Percentiles rank a stretch among this genome's conserved stretches.
These are phyloP conservation scores for Comarum palustre DNA, from an alignment of 306 rosid species.

Conservation along the genomic window DNA sequence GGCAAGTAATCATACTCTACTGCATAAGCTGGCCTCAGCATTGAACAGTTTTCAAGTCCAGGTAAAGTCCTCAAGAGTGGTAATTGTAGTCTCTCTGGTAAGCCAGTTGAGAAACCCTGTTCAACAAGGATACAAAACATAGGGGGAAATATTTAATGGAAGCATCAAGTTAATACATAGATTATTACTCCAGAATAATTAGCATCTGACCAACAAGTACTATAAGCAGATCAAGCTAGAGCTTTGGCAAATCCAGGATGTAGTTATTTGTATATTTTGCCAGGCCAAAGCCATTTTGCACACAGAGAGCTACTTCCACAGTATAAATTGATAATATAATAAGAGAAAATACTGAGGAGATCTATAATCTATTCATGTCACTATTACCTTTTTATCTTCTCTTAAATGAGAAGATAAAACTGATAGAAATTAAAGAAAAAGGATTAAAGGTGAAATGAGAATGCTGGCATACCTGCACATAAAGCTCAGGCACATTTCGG, in stretches of 20 bases:
- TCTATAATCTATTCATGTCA: neutral
- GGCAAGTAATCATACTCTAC: slow-evolving; percentile 96
- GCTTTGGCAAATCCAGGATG: neutral
- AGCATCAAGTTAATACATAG: neutral
- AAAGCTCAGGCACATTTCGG: slow-evolving; percentile 85
- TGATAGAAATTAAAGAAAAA: neutral
- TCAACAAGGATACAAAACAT: slow-evolving; percentile 24
- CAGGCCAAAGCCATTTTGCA: neutral
- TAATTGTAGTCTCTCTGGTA: slow-evolving; percentile 87
- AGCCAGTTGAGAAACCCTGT: slow-evolving; percentile 95
- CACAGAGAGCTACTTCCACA: neutral
- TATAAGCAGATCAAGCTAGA: neutral
- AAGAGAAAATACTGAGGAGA: neutral
- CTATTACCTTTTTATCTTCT: neutral
- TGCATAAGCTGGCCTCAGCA: slow-evolving; percentile 98
- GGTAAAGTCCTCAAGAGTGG: slow-evolving; percentile 96
- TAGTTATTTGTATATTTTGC: neutral
- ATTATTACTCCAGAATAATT: neutral
- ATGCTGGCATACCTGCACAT: slow-evolving; percentile 71
- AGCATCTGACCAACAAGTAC: slow-evolving; percentile 1
- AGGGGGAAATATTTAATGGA: slow-evolving; percentile 4
- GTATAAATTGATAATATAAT: neutral
- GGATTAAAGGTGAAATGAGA: neutral
- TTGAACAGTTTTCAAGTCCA: slow-evolving; percentile 93
- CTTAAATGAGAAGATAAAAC: neutral